Evolutionary conservation across 495 filamentous ascomycete species (phyloP), one percentile per base, ranked within the genome.

Genomic region (Lasiosphaeria miniovina): DNA sequence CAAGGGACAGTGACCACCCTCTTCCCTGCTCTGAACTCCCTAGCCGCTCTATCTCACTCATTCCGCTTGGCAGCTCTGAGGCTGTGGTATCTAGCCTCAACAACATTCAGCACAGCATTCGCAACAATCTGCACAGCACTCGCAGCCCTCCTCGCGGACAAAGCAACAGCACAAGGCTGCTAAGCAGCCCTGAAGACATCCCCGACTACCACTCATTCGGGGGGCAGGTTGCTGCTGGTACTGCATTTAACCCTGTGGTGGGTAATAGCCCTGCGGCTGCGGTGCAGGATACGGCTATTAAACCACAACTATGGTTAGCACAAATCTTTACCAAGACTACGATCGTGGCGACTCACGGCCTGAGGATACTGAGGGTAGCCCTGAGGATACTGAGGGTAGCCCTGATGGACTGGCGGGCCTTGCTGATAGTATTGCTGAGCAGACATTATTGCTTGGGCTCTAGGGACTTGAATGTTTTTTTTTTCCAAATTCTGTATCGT

Each of bases 91-190:
- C 32, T 50, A 1, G 36, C 45, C 55, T 76, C 62, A 75, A 57
- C 65, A 83, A 61, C 81, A 84, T 61, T 83, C 79, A 61, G 80
- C 77, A 60, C 77, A 84, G 73, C 86, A 88, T 65, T 89, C 85
- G 68, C 80, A 79, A 69, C 86, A 88, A 2, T 88, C 88, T 43
- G 85, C 82, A 67, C 88, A 91, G 74, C 88, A 90, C 64, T 90
- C 88, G 68, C 89, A 91, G 49, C 86, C 82, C 74, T 91, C 85
- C 67, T 90, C 88, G 63, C 86, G 88, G 31, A 91, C 82, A 73
- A 87, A 91, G 66, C 88, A 91, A 67, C 89, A 92, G 78, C 88
- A 90, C 49, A 91, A 73, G 32, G 81, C 80, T 12, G 87, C 87
- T 32, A 92, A 69, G 73, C 89, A 89, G 36, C 80, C 80, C 54